Evolutionary conservation across 2,329 filamentous ascomycete genomes (phyloP).

Genomic region (Penicillium sp.): DNA sequence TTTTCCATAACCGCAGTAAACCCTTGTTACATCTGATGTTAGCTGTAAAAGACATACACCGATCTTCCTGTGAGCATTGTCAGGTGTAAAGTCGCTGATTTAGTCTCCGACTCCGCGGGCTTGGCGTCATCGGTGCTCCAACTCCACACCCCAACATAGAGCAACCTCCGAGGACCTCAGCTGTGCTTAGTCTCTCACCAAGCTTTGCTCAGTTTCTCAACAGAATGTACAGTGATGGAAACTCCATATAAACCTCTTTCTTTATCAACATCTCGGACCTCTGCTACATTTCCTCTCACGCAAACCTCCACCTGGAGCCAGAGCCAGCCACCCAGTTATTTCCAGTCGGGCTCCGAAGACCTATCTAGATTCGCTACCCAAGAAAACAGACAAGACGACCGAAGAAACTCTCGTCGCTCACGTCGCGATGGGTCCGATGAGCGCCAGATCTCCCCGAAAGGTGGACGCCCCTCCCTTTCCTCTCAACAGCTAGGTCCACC

Average conservation of each 20-base stretch:
- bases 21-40: neutral
- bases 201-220: neutral
- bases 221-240: conserved; percentile 18
- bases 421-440: neutral
- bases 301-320: neutral
- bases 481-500: conserved; percentile 11
- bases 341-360: neutral
- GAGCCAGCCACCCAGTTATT: neutral
- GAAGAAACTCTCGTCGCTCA: neutral
- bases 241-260: conserved; percentile 12
- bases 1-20: conserved; percentile 5
- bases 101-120: neutral
- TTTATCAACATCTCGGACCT: conserved; percentile 16
- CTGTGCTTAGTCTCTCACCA: neutral
- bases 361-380: neutral
- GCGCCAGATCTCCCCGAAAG: conserved; percentile 2
- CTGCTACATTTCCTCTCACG: conserved; percentile 20
- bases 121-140: conserved; percentile 8
- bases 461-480: conserved; percentile 5
- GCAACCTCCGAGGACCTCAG: neutral
- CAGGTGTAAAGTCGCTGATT: neutral
- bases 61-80: neutral
- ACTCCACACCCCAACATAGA: conserved; percentile 5
- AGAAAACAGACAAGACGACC: neutral
- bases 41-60: neutral